Conservation (phyloP, 169 alveolate genomes). For the Cyclospora cayetanensis region DNA sequence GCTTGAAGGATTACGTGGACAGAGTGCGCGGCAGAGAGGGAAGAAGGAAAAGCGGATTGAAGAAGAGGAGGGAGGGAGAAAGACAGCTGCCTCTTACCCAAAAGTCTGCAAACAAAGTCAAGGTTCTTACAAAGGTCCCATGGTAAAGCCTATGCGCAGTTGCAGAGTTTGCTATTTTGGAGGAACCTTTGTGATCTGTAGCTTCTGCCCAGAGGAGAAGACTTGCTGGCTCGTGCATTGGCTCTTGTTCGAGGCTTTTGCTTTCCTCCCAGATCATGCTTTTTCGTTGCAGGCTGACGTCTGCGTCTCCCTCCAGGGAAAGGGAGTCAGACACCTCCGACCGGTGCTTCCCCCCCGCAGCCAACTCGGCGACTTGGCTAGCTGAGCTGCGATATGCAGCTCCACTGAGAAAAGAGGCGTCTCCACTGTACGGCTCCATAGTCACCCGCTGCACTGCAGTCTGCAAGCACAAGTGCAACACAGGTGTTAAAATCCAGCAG, state of each 20-base stretch:
- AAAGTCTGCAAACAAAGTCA: slow-evolving; percentile 59
- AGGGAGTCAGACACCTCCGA: not conserved
- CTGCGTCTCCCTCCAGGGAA: not conserved
- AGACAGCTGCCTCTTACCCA: slow-evolving; percentile 2
- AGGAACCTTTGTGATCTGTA: slow-evolving; percentile 55
- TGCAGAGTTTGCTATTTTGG: slow-evolving; percentile 12
- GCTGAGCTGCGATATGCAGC: not conserved
- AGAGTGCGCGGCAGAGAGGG: too few species aligned
- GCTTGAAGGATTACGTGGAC: too few species aligned
- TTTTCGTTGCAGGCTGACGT: not conserved
- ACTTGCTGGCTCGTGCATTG: not conserved
- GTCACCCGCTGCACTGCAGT: slow-evolving; percentile 53
- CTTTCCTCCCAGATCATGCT: not conserved
- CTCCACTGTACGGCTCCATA: slow-evolving; percentile 22
- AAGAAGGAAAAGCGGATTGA: too few species aligned
- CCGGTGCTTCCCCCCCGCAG: not conserved
- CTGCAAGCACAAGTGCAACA: slow-evolving; percentile 13
- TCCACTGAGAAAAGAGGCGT: not conserved
- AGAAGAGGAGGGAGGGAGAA: not conserved
- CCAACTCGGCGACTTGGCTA: not conserved
- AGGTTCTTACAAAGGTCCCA: slow-evolving; percentile 61
- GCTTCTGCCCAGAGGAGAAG: slow-evolving; percentile 60
- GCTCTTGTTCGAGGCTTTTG: slow-evolving; percentile 16
- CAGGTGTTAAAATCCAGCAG: not conserved
- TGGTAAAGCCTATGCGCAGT: slow-evolving; percentile 42